Evolutionary conservation across 2,329 filamentous ascomycete genomes (phyloP).

Genomic region (Mollisiaceae sp.): DNA sequence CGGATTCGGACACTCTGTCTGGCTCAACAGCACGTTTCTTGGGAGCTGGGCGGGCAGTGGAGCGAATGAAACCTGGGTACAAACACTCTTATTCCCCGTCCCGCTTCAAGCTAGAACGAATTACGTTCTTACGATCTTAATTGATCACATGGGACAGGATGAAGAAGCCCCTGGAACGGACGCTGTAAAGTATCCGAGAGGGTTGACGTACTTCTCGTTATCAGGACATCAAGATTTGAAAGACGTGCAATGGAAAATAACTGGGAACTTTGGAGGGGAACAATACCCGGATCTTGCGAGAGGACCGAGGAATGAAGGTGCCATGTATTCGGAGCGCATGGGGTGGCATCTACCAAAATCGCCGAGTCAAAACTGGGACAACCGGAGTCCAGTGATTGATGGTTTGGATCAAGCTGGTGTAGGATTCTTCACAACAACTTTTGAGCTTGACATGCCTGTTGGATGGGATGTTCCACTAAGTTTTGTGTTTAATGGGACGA

Average conservation of each 20-base stretch:
- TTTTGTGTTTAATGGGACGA: constrained; percentile 6
- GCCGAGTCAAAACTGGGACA: background rate
- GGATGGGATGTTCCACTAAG: constrained; percentile 1
- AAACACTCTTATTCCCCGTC: background rate
- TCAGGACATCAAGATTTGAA: background rate
- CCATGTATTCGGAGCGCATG: background rate
- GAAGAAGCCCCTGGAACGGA: constrained; percentile 8
- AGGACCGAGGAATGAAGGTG: constrained; percentile 5
- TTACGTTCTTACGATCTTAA: background rate
- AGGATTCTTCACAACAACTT: background rate
- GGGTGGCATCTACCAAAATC: background rate
- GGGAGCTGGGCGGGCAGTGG: constrained; percentile 55
- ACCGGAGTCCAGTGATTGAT: background rate
- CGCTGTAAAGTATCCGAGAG: constrained; percentile 1
- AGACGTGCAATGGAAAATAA: background rate
- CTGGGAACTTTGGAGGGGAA: background rate
- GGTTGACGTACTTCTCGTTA: background rate
- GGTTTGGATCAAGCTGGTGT: background rate
- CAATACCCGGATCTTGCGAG: background rate
- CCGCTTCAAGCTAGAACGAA: background rate
- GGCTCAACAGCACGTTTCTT: constrained; percentile 64
- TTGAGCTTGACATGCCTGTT: background rate
- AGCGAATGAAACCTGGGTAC: background rate
- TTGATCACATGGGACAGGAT: constrained; percentile 4
- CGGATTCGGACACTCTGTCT: constrained; percentile 69